Base-by-base conservation (phyloP, 2,329 filamentous ascomycete species). In the Fusarium humuli region DNA sequence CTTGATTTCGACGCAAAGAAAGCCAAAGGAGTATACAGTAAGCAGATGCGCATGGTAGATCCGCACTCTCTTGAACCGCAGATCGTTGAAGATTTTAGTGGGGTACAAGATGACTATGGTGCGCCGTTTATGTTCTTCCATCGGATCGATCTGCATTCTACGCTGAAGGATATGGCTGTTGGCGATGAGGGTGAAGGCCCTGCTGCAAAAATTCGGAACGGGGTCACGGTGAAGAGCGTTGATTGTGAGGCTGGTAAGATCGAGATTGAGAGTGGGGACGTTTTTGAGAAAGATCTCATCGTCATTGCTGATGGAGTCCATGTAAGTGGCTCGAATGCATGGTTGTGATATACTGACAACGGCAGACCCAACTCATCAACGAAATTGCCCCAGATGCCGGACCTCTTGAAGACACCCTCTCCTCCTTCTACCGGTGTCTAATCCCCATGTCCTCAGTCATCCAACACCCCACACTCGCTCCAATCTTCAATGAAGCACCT, bases 41-140 rank as follows among this genome's bases (percentile, higher is more conserved):
- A 46, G 9, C 56, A 61, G 1, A 62, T 60, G 46, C 55, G 59
- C 5, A 62, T 61, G 60, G 60, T 61, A 7, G 30, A 62, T 14
- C 56, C 47, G 0, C 27, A 61, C 1, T 34, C 25, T 3, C 18
- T 62, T 2, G 7, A 37, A 2, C n/a, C 40, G 1, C 8, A 48
- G 0, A 12, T 62, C 2, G 32, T 61, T 0, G 46, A 62, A 1
- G 23, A 62, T 3, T 62, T 62, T 2, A 13, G 32, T 12, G 30
- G 40, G 1, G 25, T 62, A 3, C 9, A 62, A 3, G 27, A 45
- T 10, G 32, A 62, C 6, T 54, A 62, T 1, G 41, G 22, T 3
- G 56, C 46, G 0, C 40, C 46, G 0, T 62, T 62, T 5, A 53
- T 62, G 46, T 62, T 62, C 7, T 62, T 47, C 0, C 60, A 62